phyloP scores from a whole-genome alignment of 208 protist genomes.

The Leishmania mexicana region DNA sequence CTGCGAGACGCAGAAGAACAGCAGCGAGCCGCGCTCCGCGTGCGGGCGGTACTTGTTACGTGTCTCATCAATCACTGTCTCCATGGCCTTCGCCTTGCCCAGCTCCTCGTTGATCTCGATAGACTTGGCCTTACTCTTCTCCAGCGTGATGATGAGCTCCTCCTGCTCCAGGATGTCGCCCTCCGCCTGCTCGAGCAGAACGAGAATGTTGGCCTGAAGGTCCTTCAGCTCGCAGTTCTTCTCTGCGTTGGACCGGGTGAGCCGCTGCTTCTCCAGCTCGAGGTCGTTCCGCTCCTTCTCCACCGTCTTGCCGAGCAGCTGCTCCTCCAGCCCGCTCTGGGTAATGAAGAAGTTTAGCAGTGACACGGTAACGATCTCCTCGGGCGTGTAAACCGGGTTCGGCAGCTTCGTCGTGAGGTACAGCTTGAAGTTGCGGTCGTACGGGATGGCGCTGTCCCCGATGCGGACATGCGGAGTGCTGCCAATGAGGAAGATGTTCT shows the following conservation, averaged over 20 bases:
- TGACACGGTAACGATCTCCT: constrained; percentile 96
- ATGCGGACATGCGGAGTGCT: constrained; percentile 96
- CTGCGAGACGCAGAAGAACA: constrained; percentile 98
- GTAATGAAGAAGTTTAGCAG: constrained; percentile 99
- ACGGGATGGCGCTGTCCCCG: constrained; percentile 96
- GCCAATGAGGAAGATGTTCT: constrained; percentile 95
- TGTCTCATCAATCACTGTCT: constrained; percentile 96
- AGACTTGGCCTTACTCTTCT: constrained; percentile 96
- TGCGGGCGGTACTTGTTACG: constrained; percentile 96
- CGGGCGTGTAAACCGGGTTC: constrained; percentile 97
- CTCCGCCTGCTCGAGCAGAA: constrained; percentile 93
- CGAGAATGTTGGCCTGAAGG: constrained; percentile 96
- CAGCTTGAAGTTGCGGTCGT: constrained; percentile 95
- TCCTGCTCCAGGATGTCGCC: constrained; percentile 98
- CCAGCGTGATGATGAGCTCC: constrained; percentile 95
- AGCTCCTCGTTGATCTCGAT: constrained; percentile 95
- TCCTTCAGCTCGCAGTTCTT: constrained; percentile 96
- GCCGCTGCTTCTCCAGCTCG: constrained; percentile 95
- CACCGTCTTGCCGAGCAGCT: constrained; percentile 96
- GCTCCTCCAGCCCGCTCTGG: constrained; percentile 96
- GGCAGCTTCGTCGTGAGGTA: constrained; percentile 98
- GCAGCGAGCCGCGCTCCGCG: constrained; percentile 93
- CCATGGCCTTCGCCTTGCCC: constrained; percentile 93
- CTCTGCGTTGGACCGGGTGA: constrained; percentile 94
- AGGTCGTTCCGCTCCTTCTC: constrained; percentile 97